Evolutionary conservation across 1,284 basidiomycete species (phyloP).

Genomic region (Sporisorium iseilematis-ciliati): DNA sequence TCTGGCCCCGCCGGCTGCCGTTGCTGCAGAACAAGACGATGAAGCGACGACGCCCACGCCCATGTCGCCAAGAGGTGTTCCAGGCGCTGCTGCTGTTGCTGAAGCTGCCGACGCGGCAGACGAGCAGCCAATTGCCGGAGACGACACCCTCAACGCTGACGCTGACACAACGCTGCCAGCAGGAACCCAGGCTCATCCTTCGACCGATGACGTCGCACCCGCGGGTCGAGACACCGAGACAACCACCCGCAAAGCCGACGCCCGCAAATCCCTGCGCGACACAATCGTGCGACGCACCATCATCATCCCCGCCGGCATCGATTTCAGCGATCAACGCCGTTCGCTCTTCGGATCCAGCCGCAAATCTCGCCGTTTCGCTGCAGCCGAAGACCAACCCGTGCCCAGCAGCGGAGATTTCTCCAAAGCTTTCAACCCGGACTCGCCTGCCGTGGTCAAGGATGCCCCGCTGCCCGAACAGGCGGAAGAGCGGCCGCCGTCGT

Average conservation of each 20-base stretch:
- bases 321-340: conserved; percentile 37
- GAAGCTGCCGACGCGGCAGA: not conserved
- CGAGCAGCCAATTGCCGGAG: not conserved
- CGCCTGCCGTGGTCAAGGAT: not conserved
- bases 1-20: conserved; percentile 9
- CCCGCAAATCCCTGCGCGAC: conserved; percentile 55
- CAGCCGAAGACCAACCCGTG: conserved; percentile 31
- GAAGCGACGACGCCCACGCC: conserved; percentile 13
- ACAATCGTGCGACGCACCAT: conserved; percentile 63
- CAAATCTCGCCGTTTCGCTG: conserved; percentile 46
- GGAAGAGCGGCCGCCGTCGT: not conserved
- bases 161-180: conserved; percentile 7
- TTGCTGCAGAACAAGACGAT: not conserved
- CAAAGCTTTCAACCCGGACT: not conserved
- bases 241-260: not conserved
- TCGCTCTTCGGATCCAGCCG: conserved; percentile 42
- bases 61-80: conserved; percentile 6
- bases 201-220: not conserved
- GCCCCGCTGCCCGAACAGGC: conserved; percentile 12
- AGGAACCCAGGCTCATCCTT: not conserved
- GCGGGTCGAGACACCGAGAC: not conserved
- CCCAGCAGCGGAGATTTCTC: conserved; percentile 8
- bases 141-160: conserved; percentile 2
- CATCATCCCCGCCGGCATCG: conserved; percentile 55
- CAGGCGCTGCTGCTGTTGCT: not conserved